Base-by-base conservation (phyloP, 139 green algal species). In the Chlamydomonas sphaeroides region DNA sequence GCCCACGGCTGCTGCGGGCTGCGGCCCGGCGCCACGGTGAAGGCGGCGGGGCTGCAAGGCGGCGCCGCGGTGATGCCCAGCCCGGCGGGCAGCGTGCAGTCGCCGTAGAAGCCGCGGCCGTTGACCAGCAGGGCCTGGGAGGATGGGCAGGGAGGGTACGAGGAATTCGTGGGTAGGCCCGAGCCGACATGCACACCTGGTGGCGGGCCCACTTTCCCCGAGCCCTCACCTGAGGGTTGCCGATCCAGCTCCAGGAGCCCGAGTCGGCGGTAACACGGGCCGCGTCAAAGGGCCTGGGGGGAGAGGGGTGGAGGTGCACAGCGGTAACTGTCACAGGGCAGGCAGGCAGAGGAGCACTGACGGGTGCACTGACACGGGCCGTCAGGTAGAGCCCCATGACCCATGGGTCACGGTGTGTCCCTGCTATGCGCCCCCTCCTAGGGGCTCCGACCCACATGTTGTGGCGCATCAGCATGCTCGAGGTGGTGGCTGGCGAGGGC, bases 51-150 rank as follows among this genome's bases (percentile, higher is more conserved):
- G 39, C 30, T 11, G 63, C 70, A 80, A 39, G 32, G 32, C 28
- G 71, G 66, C 28, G 57, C 42, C 2, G 78, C 0, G 67, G n/a
- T 49, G 30, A 8, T 51, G 36, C 68, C 45, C 28, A 41, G 33
- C 21, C 42, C 42, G 21, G 49, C 25, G 45, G 75, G 38, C 42
- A 82, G 53, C 41, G 30, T 45, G 65, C 90, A 94, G 78, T 93
- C 90, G 3, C 32, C 38, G n/a, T 78, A 89, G 61, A 78, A 86
- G 63, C 80, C 89, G 14, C 82, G 61, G 39, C 88, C 87, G 59
- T 95, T 95, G 78, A 95, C 79, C 17, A 94, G 82, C 6, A 93
- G 20, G 6, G 77, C 65, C 77, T 62, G 56, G 3, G 56, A 14
- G 45, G 45, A 14, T 53, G 14, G 45, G 45, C 11, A 53, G 45